Conservation (phyloP, 208 protist species). For the Crithidia sp. region DNA sequence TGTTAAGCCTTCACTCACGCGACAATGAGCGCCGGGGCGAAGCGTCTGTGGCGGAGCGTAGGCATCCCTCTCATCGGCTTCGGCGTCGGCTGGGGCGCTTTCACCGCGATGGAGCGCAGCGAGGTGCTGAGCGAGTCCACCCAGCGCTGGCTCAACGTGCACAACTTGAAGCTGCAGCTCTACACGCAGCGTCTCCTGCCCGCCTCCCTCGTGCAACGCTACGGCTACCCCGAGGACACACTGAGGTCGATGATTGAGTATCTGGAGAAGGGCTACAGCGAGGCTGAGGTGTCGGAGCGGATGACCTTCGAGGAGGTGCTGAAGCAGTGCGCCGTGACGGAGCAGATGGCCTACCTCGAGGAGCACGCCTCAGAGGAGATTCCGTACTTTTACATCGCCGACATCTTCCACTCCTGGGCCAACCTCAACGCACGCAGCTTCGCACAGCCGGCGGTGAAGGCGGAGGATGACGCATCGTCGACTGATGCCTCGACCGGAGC, state of each 20-base stretch:
- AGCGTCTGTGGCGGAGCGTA: constrained; percentile 17
- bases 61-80: constrained; percentile 66
- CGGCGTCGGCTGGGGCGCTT: constrained; percentile 64
- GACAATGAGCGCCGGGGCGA: constrained; percentile 9
- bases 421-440: constrained; percentile 53
- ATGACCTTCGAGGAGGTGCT: constrained; percentile 85
- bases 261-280: constrained; percentile 51
- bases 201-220: constrained; percentile 50
- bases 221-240: constrained; percentile 56
- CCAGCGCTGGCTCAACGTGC: constrained; percentile 51
- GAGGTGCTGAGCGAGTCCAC: constrained; percentile 38
- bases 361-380: constrained; percentile 85
- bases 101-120: constrained; percentile 48
- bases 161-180: constrained; percentile 68
- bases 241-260: constrained; percentile 53
- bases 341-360: constrained; percentile 84
- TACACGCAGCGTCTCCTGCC: constrained; percentile 63
- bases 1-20: no score
- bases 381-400: constrained; percentile 91
- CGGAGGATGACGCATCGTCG: background rate
- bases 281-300: constrained; percentile 42
- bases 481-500: background rate
- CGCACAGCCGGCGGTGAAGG: constrained; percentile 10
- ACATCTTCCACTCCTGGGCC: constrained; percentile 86
- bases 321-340: constrained; percentile 60